A percentile compares a stretch with the other conserved stretches of the same genome.
These are phyloP conservation scores for Penicillium nucicola DNA, from an alignment of 495 filamentous ascomycete genomes.

Conservation along the genomic window DNA sequence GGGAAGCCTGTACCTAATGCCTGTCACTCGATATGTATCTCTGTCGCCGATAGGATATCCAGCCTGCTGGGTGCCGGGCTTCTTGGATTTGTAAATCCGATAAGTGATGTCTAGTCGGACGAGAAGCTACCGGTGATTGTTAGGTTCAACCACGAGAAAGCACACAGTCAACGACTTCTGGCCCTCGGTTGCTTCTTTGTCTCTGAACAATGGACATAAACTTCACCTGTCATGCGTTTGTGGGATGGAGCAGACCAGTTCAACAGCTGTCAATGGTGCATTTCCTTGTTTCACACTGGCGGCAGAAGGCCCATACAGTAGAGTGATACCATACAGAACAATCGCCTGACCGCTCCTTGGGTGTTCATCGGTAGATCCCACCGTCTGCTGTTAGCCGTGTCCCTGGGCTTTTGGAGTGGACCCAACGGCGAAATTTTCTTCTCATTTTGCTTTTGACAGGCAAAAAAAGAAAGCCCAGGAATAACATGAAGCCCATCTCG, in stretches of 20 bases:
- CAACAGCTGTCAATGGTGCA: slow-evolving; percentile 8
- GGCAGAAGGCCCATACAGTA: background rate
- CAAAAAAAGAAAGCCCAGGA: background rate
- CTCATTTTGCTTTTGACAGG: background rate
- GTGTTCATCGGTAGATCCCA: background rate
- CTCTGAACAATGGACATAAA: slow-evolving; percentile 2
- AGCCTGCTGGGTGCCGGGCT: slow-evolving; percentile 3
- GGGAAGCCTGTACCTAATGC: background rate
- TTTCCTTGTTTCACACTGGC: background rate
- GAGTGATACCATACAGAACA: background rate
- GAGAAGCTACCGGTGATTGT: background rate
- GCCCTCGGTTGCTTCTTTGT: background rate
- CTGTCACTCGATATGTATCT: background rate
- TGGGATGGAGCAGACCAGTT: slow-evolving; percentile 2
- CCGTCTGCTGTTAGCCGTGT: slow-evolving; percentile 2
- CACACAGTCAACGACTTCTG: no score
- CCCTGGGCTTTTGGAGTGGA: background rate
- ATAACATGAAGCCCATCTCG: background rate
- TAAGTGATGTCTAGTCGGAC: no score
- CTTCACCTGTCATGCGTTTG: slow-evolving; percentile 1
- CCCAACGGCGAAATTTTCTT: background rate
- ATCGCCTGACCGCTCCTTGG: slow-evolving; percentile 10
- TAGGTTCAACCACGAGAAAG: no score
- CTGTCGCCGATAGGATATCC: background rate
- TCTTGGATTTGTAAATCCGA: background rate